Evolutionary conservation across 2,329 filamentous ascomycete genomes (phyloP), one percentile per base, ranked within the genome.

Genomic region (Talaromyces sp.): DNA sequence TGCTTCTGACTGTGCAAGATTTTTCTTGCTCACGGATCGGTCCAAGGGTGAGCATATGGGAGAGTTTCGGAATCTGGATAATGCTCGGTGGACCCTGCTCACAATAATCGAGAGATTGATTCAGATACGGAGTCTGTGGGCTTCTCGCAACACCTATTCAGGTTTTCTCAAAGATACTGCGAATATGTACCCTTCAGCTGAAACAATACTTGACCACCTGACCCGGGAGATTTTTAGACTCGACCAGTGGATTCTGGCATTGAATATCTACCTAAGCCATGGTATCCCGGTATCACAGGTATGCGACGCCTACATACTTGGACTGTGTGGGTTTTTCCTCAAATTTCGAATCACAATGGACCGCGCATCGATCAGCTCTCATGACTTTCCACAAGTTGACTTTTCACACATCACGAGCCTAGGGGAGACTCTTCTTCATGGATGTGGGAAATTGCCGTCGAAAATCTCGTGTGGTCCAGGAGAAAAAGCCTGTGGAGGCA

Each of bases 191-290:
- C 49, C 27, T 11, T 52, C 24, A 11, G 17, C 17, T 17, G 27
- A 52, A 21, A 52, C 27, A 9, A 26, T 52, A 29, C 43, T 52
- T 29, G 27, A 29, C 14, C 17, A 29, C 19, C 9, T 52, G 17
- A 24, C 43, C 14, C 43, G 49, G 3, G 58, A 60, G 26, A 55
- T 60, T 32, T 31, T 57, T 19, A 49, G 41, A 53, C 10, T 60
- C 27, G 58, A 60, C 29, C 46, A 26, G 10, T 60, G 58, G 58
- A 60, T 60, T n/a, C 35, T 55, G 13, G 26, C 51, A 26, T 58
- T 61, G 49, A 61, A 61, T 3, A 21, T 61, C 6, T 55, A 51
- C 24, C 56, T 60, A 21, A 57, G 55, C 8, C 55, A 58, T 32
- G 50, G 32, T 24, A 27, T 49, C 24, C 52, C 38, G 4, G 24